A percentile compares a stretch with the other conserved stretches of the same genome.
These are phyloP conservation scores for Capillidium heterosporum DNA, from an alignment of 371 early-diverging fungal genomes.

Conservation along the genomic window DNA sequence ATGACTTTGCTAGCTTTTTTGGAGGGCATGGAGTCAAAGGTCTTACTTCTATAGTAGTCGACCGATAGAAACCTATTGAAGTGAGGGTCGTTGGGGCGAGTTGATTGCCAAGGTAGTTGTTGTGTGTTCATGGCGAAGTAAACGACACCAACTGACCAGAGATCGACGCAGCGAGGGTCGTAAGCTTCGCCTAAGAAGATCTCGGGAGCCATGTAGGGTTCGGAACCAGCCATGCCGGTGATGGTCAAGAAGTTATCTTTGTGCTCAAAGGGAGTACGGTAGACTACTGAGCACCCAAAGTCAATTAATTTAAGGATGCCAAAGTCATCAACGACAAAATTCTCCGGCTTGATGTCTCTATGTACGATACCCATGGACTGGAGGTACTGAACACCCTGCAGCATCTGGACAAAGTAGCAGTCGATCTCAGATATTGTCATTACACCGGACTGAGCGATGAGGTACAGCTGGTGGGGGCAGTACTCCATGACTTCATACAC, in stretches of 20 bases:
- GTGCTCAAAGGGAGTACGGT: constrained; percentile 54
- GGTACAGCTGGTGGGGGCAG: constrained; percentile 38
- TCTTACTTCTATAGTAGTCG: constrained; percentile 64
- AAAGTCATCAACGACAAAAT: constrained; percentile 45
- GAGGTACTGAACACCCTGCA: constrained; percentile 28
- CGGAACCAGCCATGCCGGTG: constrained; percentile 63
- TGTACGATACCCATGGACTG: constrained; percentile 39
- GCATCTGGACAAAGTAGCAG: constrained; percentile 31
- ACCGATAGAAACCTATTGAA: constrained; percentile 15
- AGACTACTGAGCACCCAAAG: constrained; percentile 51
- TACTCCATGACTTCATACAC: constrained; percentile 54
- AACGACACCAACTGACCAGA: constrained; percentile 70
- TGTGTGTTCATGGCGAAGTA: constrained; percentile 13
- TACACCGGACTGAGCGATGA: constrained; percentile 19
- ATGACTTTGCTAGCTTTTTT: constrained; percentile 55
- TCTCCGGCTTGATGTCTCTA: constrained; percentile 66
- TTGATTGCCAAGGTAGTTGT: neutral
- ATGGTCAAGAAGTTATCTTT: constrained; percentile 38
- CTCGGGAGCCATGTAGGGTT: constrained; percentile 86
- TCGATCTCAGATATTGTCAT: constrained; percentile 22
- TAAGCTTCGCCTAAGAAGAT: constrained; percentile 39
- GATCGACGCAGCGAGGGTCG: constrained; percentile 59
- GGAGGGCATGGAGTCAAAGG: constrained; percentile 11
- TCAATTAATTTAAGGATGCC: constrained; percentile 81
- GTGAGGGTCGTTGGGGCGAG: neutral